phyloP scores from a whole-genome alignment of 768 basidiomycete genomes.

The Cystofilobasidium ferigula region DNA sequence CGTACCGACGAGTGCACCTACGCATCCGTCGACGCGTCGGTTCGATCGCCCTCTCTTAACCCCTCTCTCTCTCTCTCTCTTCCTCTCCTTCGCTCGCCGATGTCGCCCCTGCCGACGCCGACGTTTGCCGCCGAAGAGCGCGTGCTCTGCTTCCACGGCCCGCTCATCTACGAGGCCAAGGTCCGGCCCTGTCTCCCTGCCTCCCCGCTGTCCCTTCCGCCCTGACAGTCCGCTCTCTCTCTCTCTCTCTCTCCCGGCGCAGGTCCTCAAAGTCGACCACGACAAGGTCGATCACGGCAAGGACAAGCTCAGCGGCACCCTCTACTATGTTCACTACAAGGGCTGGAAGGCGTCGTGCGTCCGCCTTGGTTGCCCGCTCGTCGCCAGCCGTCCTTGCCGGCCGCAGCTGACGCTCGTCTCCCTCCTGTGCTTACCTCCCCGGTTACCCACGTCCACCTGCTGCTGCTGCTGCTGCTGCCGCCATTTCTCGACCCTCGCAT shows the following conservation, averaged over 20 bases:
- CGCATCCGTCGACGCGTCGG: no score
- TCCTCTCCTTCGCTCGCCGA: background rate
- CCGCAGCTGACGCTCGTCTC: constrained; percentile 13
- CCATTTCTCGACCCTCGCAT: no score
- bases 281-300: constrained; percentile 55
- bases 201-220: background rate
- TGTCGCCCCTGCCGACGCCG: background rate
- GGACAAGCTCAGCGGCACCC: constrained; percentile 52
- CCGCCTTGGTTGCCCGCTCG: background rate
- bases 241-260: background rate
- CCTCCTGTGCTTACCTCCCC: no score
- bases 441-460: no score
- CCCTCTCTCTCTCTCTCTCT: background rate
- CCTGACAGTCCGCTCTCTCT: background rate
- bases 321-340: constrained; percentile 96
- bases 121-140: constrained; percentile 55
- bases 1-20: no score
- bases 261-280: constrained; percentile 56
- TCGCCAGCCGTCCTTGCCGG: constrained; percentile 31
- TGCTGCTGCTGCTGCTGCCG: no score
- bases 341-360: constrained; percentile 95
- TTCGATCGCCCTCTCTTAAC: background rate
- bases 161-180: constrained; percentile 91
- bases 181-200: constrained; percentile 31
- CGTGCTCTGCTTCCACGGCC: constrained; percentile 88